phyloP scores from a whole-genome alignment of 208 protist species.

The Porcisia hertigi region DNA sequence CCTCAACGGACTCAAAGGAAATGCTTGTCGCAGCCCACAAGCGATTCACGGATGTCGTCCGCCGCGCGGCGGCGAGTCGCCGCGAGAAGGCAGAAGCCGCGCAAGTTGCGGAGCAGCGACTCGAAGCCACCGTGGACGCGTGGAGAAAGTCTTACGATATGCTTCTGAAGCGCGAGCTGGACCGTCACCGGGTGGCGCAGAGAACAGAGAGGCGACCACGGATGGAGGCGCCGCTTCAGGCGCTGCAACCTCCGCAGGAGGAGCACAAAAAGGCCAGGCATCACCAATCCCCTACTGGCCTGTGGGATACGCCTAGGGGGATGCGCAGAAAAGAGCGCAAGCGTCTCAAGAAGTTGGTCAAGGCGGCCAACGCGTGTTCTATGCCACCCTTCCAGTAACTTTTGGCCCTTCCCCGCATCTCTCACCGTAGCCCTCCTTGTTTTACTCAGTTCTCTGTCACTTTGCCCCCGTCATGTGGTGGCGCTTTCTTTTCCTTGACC shows the following conservation, averaged over 20 bases:
- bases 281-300: background rate
- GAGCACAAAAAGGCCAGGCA: background rate
- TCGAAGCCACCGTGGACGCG: constrained; percentile 10
- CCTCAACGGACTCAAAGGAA: background rate
- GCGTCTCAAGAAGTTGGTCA: constrained; percentile 13
- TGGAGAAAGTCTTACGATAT: constrained; percentile 14
- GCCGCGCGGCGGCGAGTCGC: constrained; percentile 6
- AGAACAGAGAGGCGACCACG: constrained; percentile 4
- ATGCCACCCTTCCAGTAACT: background rate
- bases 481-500: too few relatives aligned
- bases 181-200: background rate
- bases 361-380: constrained; percentile 5
- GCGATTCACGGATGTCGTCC: constrained; percentile 18
- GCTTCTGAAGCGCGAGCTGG: constrained; percentile 5
- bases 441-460: background rate
- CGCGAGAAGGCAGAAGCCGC: constrained; percentile 17
- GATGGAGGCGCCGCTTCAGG: constrained; percentile 1
- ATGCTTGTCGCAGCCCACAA: constrained; percentile 16
- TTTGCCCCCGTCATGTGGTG: background rate
- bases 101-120: constrained; percentile 24
- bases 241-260: background rate
- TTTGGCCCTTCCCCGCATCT: background rate
- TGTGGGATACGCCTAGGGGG: constrained; percentile 1
- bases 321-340: constrained; percentile 3
- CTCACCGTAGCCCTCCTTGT: background rate